A percentile compares a stretch with the other conserved stretches of the same genome.
These are phyloP conservation scores for Paecilomyces sp. DNA, from an alignment of 2,329 filamentous ascomycete genomes.

Conservation along the genomic window DNA sequence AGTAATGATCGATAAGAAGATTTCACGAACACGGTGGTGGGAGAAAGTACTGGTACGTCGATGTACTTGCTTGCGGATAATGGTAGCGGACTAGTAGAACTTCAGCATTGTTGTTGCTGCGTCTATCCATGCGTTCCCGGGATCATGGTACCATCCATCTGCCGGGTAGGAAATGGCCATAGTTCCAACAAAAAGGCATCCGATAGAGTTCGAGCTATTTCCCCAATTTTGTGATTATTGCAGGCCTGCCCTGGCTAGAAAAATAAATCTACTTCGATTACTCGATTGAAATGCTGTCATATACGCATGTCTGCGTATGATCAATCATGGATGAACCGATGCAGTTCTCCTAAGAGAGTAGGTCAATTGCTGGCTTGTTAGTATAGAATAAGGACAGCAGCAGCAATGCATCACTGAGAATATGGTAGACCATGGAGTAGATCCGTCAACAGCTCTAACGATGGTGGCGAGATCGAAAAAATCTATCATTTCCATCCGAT, in stretches of 20 bases:
- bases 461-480: not conserved
- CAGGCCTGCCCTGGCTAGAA: not conserved
- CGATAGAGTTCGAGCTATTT: not conserved
- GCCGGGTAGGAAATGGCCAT: not conserved
- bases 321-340: not conserved
- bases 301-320: too few relatives aligned
- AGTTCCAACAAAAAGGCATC: not conserved
- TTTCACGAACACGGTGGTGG: not conserved
- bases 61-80: not conserved
- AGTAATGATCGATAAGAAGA: not conserved
- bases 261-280: not conserved
- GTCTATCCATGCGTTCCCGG: not conserved
- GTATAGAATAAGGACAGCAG: not conserved
- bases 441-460: not conserved
- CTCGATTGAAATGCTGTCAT: not conserved
- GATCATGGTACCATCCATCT: not conserved
- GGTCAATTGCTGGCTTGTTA: not conserved
- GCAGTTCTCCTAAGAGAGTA: not conserved
- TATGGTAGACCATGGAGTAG: too few relatives aligned
- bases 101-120: not conserved
- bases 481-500: not conserved
- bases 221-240: not conserved
- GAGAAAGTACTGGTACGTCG: not conserved
- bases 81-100: not conserved
- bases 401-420: too few relatives aligned